Evolutionary conservation across 1,139 yeast species (phyloP).

Genomic region (Yamadazyma siamensis): DNA sequence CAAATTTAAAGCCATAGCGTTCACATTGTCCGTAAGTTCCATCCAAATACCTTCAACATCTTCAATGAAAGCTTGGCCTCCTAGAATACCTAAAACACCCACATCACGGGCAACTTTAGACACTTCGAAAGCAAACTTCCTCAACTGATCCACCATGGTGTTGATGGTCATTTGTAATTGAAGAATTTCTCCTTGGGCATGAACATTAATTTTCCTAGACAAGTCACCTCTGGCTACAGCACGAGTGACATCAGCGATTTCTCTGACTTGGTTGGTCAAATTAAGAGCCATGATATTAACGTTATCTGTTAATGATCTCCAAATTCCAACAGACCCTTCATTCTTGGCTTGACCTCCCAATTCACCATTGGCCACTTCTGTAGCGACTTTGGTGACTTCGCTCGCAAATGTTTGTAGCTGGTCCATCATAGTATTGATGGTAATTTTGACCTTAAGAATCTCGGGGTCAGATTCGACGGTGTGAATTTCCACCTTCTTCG

Average conservation of each 20-base stretch:
- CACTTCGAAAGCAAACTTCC: conserved; percentile 86
- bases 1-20: conserved; percentile 85
- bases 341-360: conserved; percentile 86
- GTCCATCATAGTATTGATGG: conserved; percentile 86
- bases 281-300: conserved; percentile 87
- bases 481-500: conserved; percentile 72
- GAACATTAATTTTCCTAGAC: conserved; percentile 73
- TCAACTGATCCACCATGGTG: conserved; percentile 83
- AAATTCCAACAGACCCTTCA: conserved; percentile 79
- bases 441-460: conserved; percentile 71
- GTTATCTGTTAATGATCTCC: conserved; percentile 81
- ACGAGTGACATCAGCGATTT: conserved; percentile 83
- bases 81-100: conserved; percentile 82
- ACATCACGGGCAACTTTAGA: conserved; percentile 87
- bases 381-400: conserved; percentile 82
- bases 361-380: conserved; percentile 86
- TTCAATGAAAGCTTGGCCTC: conserved; percentile 83
- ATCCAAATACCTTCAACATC: conserved; percentile 90
- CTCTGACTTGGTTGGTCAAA: conserved; percentile 78
- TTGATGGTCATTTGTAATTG: conserved; percentile 78
- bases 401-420: conserved; percentile 78
- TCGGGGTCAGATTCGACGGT: conserved; percentile 72
- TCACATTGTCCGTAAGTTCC: conserved; percentile 83
- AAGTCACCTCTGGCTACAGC: conserved; percentile 82
- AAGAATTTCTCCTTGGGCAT: conserved; percentile 80